These are phyloP conservation scores for Epichloe coenophiala DNA, from an alignment of 2,329 filamentous ascomycete species.

Conservation along the genomic window DNA sequence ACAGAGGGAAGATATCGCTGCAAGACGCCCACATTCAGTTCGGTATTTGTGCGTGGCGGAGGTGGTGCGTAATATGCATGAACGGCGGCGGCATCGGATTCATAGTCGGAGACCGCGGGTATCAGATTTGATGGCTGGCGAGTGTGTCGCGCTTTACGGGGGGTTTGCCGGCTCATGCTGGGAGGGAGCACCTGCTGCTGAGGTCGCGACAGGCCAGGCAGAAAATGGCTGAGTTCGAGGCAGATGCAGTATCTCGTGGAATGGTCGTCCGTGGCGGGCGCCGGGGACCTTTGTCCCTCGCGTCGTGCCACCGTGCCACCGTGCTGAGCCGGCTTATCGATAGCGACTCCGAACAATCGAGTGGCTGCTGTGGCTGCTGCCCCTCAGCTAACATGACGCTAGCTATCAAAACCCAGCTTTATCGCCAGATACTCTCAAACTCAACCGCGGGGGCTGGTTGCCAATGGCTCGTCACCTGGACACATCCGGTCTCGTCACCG, in stretches of 20 bases:
- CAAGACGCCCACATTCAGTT: slow-evolving; percentile 78
- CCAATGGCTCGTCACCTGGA: background rate
- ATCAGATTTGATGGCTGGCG: slow-evolving; percentile 28
- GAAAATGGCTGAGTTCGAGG: background rate
- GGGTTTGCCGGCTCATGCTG: slow-evolving; percentile 31
- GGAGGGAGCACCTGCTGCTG: background rate
- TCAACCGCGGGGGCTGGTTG: no score
- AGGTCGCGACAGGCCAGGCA: background rate
- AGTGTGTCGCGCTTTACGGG: slow-evolving; percentile 26
- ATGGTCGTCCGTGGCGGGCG: no score
- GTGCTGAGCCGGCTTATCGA: background rate
- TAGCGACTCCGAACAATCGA: background rate
- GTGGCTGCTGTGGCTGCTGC: no score
- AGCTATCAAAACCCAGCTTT: background rate
- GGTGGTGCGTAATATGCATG: slow-evolving; percentile 27
- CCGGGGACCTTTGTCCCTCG: background rate
- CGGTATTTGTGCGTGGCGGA: slow-evolving; percentile 58
- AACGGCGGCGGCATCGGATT: slow-evolving; percentile 45
- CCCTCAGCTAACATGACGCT: no score
- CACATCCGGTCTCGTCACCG: background rate
- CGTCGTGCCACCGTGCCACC: background rate
- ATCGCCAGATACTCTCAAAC: no score
- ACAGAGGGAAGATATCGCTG: slow-evolving; percentile 68
- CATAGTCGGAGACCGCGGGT: slow-evolving; percentile 43
- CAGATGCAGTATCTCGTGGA: no score